A percentile compares a stretch with the other conserved stretches of the same genome.
Evolutionary conservation across 2,329 filamentous ascomycete species (phyloP).

Genomic region (Cercospora beticola): DNA sequence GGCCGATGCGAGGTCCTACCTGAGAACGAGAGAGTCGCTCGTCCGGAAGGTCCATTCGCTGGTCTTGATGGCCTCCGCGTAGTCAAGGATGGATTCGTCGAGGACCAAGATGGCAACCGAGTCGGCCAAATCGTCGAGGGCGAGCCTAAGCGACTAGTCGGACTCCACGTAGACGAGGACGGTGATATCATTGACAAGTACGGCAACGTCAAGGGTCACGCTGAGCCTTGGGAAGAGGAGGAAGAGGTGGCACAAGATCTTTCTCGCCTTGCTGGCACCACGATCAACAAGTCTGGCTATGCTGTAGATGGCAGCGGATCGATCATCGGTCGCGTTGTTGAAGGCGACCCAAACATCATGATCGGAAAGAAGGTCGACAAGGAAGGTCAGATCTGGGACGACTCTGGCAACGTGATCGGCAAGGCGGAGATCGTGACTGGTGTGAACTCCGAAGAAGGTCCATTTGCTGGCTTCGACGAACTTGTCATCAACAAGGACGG

Average conservation of each 20-base stretch:
- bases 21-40: slow-evolving; percentile 56
- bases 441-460: slow-evolving; percentile 51
- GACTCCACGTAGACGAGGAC: slow-evolving; percentile 75
- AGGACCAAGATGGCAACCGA: slow-evolving; percentile 76
- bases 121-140: slow-evolving; percentile 72
- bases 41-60: slow-evolving; percentile 67
- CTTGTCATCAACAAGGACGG: slow-evolving; percentile 59
- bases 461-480: slow-evolving; percentile 61
- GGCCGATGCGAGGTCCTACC: slow-evolving; percentile 60
- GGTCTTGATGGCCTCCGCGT: slow-evolving; percentile 65
- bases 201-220: slow-evolving; percentile 62
- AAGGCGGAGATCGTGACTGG: slow-evolving; percentile 58
- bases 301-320: slow-evolving; percentile 60
- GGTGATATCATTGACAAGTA: slow-evolving; percentile 79
- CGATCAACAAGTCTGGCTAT: slow-evolving; percentile 63
- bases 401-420: slow-evolving; percentile 61
- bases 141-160: slow-evolving; percentile 69
- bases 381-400: slow-evolving; percentile 64
- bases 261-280: slow-evolving; percentile 61
- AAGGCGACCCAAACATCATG: slow-evolving; percentile 57
- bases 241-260: slow-evolving; percentile 52
- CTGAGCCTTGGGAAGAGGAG: slow-evolving; percentile 57
- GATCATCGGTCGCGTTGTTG: slow-evolving; percentile 57
- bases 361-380: slow-evolving; percentile 63
- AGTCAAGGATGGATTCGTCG: slow-evolving; percentile 67